Evolutionary conservation across 768 basidiomycete species (phyloP).

Genomic region (Leccinellum albellum): DNA sequence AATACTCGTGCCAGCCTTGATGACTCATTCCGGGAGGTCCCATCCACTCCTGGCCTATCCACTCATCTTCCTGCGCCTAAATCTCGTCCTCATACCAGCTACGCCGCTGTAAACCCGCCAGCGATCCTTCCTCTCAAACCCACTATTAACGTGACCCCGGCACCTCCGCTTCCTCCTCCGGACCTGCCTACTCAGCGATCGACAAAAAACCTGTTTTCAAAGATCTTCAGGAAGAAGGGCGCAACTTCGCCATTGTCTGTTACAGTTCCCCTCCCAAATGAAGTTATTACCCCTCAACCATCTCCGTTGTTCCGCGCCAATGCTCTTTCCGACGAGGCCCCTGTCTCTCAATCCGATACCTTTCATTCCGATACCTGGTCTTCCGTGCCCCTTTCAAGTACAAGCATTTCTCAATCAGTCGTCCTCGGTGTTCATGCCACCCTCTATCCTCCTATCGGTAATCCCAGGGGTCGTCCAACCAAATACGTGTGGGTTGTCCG

Average conservation of each 20-base stretch:
- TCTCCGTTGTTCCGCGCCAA: constrained; percentile 9
- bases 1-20: constrained; percentile 32
- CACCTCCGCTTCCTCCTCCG: constrained; percentile 13
- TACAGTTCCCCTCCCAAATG: constrained; percentile 27
- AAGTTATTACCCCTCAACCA: constrained; percentile 14
- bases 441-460: constrained; percentile 46
- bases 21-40: constrained; percentile 15
- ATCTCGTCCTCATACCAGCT: neutral
- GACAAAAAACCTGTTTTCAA: constrained; percentile 61
- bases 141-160: constrained; percentile 14
- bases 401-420: constrained; percentile 35
- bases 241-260: constrained; percentile 16
- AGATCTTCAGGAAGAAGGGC: constrained; percentile 62
- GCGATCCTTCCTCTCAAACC: constrained; percentile 2
- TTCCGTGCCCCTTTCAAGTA: constrained; percentile 10
- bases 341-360: constrained; percentile 8
- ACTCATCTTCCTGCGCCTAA: constrained; percentile 8
- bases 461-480: constrained; percentile 37
- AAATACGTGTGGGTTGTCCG: constrained; percentile 76
- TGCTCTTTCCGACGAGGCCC: constrained; percentile 16
- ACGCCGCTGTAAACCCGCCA: neutral
- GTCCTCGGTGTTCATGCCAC: constrained; percentile 70
- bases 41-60: neutral
- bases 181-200: constrained; percentile 35
- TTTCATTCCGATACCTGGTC: constrained; percentile 12